Evolutionary conservation across 2,329 filamentous ascomycete genomes (phyloP).

Genomic region (Rutstroemia sydowiana): DNA sequence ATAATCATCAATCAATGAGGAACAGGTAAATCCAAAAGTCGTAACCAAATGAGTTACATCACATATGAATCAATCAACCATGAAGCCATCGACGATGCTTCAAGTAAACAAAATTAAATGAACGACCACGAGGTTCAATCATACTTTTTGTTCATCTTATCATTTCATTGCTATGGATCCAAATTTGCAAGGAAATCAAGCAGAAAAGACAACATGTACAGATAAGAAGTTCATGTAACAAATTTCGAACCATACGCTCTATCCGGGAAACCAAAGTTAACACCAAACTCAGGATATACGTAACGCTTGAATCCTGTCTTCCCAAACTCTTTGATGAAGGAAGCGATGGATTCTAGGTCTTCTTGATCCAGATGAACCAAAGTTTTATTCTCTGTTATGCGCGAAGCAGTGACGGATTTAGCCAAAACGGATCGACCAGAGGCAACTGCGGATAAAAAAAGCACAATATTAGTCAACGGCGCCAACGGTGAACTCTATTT

Average conservation of each 20-base stretch:
- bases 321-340: slow-evolving; percentile 44
- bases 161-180: no score
- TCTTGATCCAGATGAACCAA: slow-evolving; percentile 56
- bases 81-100: no score
- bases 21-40: no score
- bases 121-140: no score
- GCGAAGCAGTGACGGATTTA: slow-evolving; percentile 61
- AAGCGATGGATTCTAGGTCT: slow-evolving; percentile 52
- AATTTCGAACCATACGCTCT: slow-evolving; percentile 12
- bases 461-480: background rate
- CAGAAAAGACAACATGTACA: no score
- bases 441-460: slow-evolving; percentile 41
- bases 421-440: slow-evolving; percentile 64
- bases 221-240: no score
- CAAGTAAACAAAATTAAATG: no score
- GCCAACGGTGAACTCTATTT: background rate
- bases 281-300: slow-evolving; percentile 61
- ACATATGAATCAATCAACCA: no score
- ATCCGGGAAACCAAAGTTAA: slow-evolving; percentile 67
- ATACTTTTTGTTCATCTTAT: no score
- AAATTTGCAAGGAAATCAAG: no score
- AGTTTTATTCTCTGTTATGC: slow-evolving; percentile 64
- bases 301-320: slow-evolving; percentile 48
- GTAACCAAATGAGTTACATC: no score
- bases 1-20: no score